Conservation (phyloP, 805 yeast genomes). For the Candida sithepensis region DNA sequence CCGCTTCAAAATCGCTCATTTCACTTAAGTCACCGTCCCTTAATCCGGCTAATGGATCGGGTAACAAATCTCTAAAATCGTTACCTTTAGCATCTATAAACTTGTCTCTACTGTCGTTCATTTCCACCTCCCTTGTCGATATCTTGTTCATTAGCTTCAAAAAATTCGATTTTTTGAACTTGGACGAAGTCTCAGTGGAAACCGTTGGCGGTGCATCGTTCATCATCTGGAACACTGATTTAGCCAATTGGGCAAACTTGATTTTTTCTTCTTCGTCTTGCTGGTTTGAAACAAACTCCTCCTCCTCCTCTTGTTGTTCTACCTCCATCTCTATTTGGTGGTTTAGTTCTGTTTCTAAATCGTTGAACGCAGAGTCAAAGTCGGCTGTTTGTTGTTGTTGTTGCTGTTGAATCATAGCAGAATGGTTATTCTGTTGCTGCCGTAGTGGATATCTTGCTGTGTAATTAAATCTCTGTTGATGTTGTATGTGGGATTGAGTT, state of each 20-base stretch:
- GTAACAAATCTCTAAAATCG: slow-evolving; percentile 32
- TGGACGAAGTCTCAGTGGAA: slow-evolving; percentile 30
- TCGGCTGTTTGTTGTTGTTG: slow-evolving; percentile 8
- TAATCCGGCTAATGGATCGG: slow-evolving; percentile 27
- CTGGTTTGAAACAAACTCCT: neutral
- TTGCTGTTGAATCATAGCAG: slow-evolving; percentile 6
- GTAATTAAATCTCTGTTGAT: no score
- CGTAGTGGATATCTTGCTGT: neutral
- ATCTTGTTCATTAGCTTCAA: slow-evolving; percentile 39
- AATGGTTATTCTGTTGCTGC: no score
- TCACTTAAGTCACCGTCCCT: slow-evolving; percentile 19
- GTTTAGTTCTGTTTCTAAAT: slow-evolving; percentile 25
- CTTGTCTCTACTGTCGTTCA: slow-evolving; percentile 33
- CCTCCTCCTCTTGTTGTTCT: neutral
- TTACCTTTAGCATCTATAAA: slow-evolving; percentile 35
- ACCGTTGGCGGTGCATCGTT: slow-evolving; percentile 24
- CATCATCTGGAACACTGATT: slow-evolving; percentile 37
- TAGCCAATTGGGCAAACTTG: slow-evolving; percentile 38
- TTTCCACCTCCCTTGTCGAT: slow-evolving; percentile 36
- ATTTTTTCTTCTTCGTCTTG: slow-evolving; percentile 29
- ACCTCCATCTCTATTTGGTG: slow-evolving; percentile 3
- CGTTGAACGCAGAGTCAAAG: slow-evolving; percentile 28
- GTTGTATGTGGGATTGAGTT: neutral
- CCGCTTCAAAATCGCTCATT: slow-evolving; percentile 22
- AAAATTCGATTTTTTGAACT: slow-evolving; percentile 39